Conservation (phyloP, 2,329 filamentous ascomycete species). For the Neurospora crassa region DNA sequence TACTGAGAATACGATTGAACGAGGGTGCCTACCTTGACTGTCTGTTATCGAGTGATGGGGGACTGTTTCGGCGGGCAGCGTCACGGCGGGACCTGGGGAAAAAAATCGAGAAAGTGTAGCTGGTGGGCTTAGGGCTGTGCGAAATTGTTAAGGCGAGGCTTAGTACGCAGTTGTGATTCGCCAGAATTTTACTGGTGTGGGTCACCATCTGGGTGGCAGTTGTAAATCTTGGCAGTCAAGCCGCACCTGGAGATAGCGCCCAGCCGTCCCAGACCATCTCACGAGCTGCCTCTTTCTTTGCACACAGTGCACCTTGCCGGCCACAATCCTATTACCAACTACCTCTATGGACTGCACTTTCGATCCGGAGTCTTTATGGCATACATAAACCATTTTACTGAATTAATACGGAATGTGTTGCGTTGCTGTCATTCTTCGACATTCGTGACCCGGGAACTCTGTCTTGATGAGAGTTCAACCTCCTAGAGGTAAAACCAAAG, state of each 20-base stretch:
- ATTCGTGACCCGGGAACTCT: background rate
- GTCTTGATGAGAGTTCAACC: background rate
- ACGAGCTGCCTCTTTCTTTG: background rate
- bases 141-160: constrained; percentile 17
- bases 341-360: background rate
- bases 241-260: background rate
- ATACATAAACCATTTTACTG: background rate
- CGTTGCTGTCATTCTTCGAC: background rate
- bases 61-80: constrained; percentile 18
- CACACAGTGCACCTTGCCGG: background rate
- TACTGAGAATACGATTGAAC: background rate
- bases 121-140: constrained; percentile 21
- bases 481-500: background rate
- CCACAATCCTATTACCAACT: background rate
- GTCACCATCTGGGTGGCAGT: background rate
- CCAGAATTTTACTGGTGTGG: background rate
- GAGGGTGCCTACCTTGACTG: constrained; percentile 18
- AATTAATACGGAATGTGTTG: background rate
- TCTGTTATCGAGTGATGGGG: constrained; percentile 19
- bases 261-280: background rate
- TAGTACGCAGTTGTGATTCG: background rate
- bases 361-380: background rate
- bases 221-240: background rate
- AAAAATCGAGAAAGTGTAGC: constrained; percentile 18
- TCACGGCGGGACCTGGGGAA: constrained; percentile 15